phyloP scores from a whole-genome alignment of 306 rosid genomes.

The Fagus sylvatica region DNA sequence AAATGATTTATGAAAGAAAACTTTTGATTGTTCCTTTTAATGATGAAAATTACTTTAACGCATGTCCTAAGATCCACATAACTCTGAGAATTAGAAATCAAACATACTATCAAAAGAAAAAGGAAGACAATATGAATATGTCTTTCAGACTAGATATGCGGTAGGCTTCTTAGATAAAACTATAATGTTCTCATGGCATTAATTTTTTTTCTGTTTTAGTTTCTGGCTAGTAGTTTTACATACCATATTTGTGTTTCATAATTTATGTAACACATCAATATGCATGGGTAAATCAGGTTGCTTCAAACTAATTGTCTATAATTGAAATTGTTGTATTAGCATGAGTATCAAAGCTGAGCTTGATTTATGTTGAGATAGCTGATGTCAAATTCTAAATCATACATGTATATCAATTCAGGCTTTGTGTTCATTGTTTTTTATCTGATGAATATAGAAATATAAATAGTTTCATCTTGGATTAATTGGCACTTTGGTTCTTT shows the following conservation, averaged over 20 bases:
- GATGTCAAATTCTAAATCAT: background rate
- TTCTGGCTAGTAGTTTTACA: conserved; percentile 17
- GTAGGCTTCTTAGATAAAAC: background rate
- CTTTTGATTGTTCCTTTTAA: background rate
- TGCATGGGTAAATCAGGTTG: background rate
- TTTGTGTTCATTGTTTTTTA: background rate
- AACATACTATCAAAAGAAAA: background rate
- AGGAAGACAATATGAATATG: background rate
- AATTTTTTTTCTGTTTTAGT: conserved; percentile 4
- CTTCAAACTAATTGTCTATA: background rate
- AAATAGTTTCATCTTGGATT: background rate
- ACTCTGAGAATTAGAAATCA: background rate
- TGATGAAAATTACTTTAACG: background rate
- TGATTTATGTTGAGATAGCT: background rate
- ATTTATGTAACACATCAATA: background rate
- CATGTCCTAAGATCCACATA: background rate
- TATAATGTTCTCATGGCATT: background rate
- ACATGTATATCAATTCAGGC: background rate
- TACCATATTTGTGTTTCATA: background rate
- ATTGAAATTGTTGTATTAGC: background rate
- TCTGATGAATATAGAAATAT: background rate
- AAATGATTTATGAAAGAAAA: conserved; percentile 17
- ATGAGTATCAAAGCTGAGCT: background rate
- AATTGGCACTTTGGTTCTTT: background rate
- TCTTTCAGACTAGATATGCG: background rate